Base-by-base conservation (phyloP, 108 stramenopile species). In the Parietichytrium sp. region DNA sequence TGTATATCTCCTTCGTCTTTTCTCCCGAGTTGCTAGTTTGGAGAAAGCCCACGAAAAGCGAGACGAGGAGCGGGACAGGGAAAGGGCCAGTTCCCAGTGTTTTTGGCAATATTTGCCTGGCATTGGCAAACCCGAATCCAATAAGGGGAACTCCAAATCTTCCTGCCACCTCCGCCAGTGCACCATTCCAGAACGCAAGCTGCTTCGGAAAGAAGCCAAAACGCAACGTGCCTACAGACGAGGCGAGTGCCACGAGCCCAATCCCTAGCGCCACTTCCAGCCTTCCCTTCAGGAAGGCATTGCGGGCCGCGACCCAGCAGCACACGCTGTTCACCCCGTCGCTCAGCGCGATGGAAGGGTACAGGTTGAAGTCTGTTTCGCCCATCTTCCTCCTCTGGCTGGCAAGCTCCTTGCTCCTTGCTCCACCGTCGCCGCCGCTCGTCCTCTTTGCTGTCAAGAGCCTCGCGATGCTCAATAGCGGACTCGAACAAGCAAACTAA, bases 171-270 rank as follows among this genome's bases (percentile, higher is more conserved):
- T 72, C 55, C 36, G 36, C 38, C 55, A 30, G 42, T 8, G 42
- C 13, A 8, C 18, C 16, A 18, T 72, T 72, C 13, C 36, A 30
- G 18, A 42, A 30, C 18, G 55, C 55, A 38, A 72, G 18, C 7
- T 16, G n/a, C 36, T 20, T 16, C 1, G 55, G 55, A 18, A 38
- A 7, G 36, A 72, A 23, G 10, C 55, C 55, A 38, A 72, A 72
- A 18, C 55, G 55, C 15, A 72, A 18, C 36, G 55, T 1, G 10
- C 55, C 38, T 12, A 72, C 13, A 4, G 55, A 42, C 36, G 55
- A 72, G 20, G 55, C 55, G 29, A 72, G 55, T 20, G 55, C 55
- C 36, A 72, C 38, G 38, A 42, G 36, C 20, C 55, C 55, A 16
- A 72, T 42, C 36, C 55, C 55, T 20, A 72, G 16, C 8, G 55